Evolutionary conservation across 2,329 filamentous ascomycete species (phyloP), one percentile per base, ranked within the genome.

Genomic region (Pseudocercospora fijiensis): DNA sequence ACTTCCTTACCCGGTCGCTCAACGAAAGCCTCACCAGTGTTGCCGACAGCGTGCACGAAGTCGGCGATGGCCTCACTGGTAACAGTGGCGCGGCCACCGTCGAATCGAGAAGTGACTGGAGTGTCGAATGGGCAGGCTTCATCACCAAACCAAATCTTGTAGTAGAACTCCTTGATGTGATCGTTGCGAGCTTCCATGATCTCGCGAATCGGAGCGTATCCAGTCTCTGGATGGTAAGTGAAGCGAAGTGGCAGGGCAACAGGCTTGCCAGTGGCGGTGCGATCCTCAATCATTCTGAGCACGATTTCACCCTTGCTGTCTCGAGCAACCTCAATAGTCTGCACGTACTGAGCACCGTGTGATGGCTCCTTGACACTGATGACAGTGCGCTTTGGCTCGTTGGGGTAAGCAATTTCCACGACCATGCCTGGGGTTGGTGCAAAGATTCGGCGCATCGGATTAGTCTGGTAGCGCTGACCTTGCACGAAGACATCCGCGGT

Each of bases 161-260:
- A 99, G 84, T 99, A 99, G 78, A 99, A 99, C 78, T 96, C 91
- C 84, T 99, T 99, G 83, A 99, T 98, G 69, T 92, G 90, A 76
- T 99, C 94, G 76, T 99, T 99, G 75, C 95, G 92, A 61, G 87
- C 90, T 37, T 92, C 86, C 95, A 99, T 99, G 67, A 98, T 90
- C 78, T 99, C 95, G 66, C 90, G 90, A 70, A 99, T 96, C 18
- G 95, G 95, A n/a, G 96, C 94, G 76, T 97, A 99, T 28, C 95
- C 95, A 62, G 92, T 90, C 78, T 98, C 94, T 1, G 95, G 95
- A 76, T 93, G 91, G 80, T 99, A 99, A 4, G 86, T 91, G 82
- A 98, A 98, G 75, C 88, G 87, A 69, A 99, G 87, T 22, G 91
- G 89, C 63, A 99, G 81, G 22, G 92, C 86, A n/a, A 92, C 89